Conservation (phyloP, 106 monocot genomes). For the Vanilla planifolia region DNA sequence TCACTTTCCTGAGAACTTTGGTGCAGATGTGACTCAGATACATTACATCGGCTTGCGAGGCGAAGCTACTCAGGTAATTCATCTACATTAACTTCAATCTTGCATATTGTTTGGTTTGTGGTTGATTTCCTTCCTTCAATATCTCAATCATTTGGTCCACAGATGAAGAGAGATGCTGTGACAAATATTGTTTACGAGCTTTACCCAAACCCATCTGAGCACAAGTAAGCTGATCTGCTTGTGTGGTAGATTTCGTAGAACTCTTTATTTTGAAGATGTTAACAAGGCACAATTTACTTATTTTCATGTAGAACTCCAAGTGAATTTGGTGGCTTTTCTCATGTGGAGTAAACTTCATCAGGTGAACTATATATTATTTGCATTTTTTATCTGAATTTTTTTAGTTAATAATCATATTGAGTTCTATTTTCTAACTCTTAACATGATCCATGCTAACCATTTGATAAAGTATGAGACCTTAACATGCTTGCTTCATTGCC, state of each 20-base stretch:
- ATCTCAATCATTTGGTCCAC: constrained; percentile 7
- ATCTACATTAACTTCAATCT: no score
- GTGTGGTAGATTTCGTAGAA: background rate
- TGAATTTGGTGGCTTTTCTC: constrained; percentile 37
- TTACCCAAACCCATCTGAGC: constrained; percentile 95
- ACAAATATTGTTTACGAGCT: constrained; percentile 95
- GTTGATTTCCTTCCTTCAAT: background rate
- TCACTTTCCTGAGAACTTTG: constrained; percentile 95
- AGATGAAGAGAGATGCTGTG: constrained; percentile 97
- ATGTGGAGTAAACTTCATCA: constrained; percentile 41
- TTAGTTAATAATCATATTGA: no score
- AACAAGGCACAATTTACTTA: background rate
- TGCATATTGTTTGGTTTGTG: background rate
- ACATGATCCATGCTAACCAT: no score
- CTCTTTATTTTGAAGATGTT: background rate
- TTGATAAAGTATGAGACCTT: no score
- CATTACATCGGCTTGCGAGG: constrained; percentile 91
- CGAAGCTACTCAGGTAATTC: constrained; percentile 91
- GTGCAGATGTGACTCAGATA: constrained; percentile 77
- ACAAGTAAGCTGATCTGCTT: constrained; percentile 58
- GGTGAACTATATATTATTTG: constrained; percentile 8
- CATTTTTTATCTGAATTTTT: no score
- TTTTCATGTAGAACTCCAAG: constrained; percentile 31
- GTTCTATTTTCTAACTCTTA: no score
- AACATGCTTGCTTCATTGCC: no score